phyloP scores from a whole-genome alignment of 305 asterid species.

The Plantago lanceolata region DNA sequence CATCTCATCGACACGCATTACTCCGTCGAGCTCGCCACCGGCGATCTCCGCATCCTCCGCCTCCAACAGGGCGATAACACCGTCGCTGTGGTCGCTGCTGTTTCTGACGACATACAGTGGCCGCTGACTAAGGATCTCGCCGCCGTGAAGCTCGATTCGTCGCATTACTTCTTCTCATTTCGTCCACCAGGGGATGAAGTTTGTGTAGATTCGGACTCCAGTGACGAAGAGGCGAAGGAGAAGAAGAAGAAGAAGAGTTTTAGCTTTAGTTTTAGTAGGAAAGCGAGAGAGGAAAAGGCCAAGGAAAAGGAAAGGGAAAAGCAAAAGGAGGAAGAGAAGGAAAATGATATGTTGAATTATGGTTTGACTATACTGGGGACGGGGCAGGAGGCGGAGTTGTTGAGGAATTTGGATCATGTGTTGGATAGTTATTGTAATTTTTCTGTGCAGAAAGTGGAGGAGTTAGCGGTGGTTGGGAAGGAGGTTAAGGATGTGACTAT shows the following conservation, averaged over 20 bases:
- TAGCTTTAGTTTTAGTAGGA: neutral
- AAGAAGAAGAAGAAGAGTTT: constrained; percentile 15
- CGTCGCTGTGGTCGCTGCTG: constrained; percentile 62
- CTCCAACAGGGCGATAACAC: constrained; percentile 53
- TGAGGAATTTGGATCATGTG: constrained; percentile 56
- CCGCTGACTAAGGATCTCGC: constrained; percentile 77
- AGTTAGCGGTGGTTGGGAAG: constrained; percentile 38
- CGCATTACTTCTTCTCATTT: constrained; percentile 84
- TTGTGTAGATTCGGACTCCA: constrained; percentile 26
- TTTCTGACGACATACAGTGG: constrained; percentile 69
- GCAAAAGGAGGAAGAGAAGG: constrained; percentile 22
- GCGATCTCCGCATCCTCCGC: constrained; percentile 57
- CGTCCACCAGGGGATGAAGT: constrained; percentile 31
- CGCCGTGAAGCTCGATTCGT: constrained; percentile 73
- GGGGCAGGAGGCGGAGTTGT: constrained; percentile 49
- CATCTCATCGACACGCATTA: constrained; percentile 73
- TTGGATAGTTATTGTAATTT: constrained; percentile 55
- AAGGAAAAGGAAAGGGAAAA: constrained; percentile 16
- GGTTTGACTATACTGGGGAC: constrained; percentile 75
- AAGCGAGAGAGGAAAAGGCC: constrained; percentile 8
- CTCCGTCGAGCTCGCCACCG: constrained; percentile 90
- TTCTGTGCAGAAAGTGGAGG: constrained; percentile 63
- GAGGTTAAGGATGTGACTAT: constrained; percentile 49
- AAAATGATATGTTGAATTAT: constrained; percentile 53
- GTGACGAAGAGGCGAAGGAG: constrained; percentile 45